Evolutionary conservation across 73 alveolate species (phyloP).

Genomic region (Symbiodinium pilosum): DNA sequence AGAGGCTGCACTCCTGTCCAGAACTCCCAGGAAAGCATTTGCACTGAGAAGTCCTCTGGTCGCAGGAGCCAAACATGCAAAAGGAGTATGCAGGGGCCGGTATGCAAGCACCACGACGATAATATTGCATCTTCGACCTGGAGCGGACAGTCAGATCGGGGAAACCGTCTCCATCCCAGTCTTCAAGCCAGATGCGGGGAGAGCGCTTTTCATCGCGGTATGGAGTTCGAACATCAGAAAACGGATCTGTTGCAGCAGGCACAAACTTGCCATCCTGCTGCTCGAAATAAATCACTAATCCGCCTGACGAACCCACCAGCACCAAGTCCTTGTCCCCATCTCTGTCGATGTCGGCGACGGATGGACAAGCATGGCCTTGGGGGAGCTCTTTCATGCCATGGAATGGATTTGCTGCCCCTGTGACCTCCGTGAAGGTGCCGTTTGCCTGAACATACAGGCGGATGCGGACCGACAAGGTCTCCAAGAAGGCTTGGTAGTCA

Average conservation of each 20-base stretch:
- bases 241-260: not conserved
- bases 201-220: not conserved
- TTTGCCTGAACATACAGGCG: not conserved
- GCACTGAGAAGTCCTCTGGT: not conserved
- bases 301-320: not conserved
- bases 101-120: not conserved
- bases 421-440: not conserved
- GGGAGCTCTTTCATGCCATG: not conserved
- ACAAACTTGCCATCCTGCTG: not conserved
- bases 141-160: not conserved
- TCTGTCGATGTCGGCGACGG: not conserved
- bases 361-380: not conserved
- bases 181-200: not conserved
- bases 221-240: not conserved
- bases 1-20: not conserved
- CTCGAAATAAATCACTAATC: not conserved
- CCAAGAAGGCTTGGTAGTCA: not conserved
- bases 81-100: not conserved
- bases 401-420: not conserved
- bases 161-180: constrained; percentile 22
- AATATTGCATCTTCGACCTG: not conserved
- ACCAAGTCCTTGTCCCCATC: constrained; percentile 27
- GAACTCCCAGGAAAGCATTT: not conserved
- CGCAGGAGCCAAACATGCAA: not conserved
- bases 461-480: too few relatives aligned